Evolutionary conservation across 139 green algal species (phyloP).

Genomic region (Coelastrella sp.): DNA sequence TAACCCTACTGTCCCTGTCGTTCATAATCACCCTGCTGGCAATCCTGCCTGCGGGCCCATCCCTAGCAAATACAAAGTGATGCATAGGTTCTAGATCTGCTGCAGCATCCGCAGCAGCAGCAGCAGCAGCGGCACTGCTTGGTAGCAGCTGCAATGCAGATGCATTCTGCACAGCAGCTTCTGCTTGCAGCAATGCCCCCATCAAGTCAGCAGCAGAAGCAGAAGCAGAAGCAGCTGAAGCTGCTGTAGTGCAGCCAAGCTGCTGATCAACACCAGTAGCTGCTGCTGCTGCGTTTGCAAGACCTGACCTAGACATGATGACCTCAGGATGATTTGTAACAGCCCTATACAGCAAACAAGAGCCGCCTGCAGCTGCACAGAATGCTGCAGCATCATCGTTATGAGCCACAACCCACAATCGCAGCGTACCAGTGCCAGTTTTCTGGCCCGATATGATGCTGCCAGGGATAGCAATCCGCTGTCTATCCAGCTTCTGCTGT

Average conservation of each 20-base stretch:
- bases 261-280: background rate
- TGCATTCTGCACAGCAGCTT: background rate
- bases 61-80: background rate
- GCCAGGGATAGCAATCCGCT: too few relatives aligned
- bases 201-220: background rate
- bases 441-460: too few relatives aligned
- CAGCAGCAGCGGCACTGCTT: background rate
- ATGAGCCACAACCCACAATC: constrained; percentile 1
- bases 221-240: background rate
- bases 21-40: background rate
- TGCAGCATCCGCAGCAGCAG: background rate
- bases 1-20: background rate
- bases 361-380: background rate
- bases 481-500: too few relatives aligned
- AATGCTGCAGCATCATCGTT: background rate
- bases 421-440: background rate
- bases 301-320: background rate
- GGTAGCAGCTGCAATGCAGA: background rate
- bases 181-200: background rate
- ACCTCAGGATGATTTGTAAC: background rate
- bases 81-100: background rate
- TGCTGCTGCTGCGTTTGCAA: background rate
- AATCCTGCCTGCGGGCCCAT: background rate
- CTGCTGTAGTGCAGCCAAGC: background rate
- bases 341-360: background rate